Evolutionary conservation across 805 yeast species (phyloP), one percentile per base, ranked within the genome.

Genomic region (Yarrowia yakushimensis): DNA sequence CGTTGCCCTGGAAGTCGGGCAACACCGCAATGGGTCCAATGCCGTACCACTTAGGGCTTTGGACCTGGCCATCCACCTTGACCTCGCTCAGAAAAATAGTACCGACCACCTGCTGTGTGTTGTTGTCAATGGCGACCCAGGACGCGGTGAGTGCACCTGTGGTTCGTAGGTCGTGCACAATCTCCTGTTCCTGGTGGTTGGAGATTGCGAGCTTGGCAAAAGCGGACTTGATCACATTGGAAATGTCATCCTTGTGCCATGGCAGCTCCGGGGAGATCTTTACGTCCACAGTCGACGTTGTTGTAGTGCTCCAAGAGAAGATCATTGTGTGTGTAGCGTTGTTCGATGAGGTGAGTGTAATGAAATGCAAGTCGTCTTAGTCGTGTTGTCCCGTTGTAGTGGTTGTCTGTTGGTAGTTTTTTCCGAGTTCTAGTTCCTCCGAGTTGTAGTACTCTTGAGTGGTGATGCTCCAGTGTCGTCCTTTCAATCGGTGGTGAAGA

Each of bases 111-210:
- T 36, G 42, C 23, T 52, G 59, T 36, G 59, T 52, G 11, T 34
- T 20, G 33, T 52, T 52, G 25, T 36, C 43, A 25, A 52, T 36
- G 20, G 59, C 59, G 25, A 52, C 59, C 59, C 59, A 52, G 11
- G 59, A 52, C 3, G 43, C 59, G 2, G 59, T 52, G 25, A 52
- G 39, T 3, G 27, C 36, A 2, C 59, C 59, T 4, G 59, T 23
- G 23, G 33, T 43, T 17, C 59, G 43, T 3, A 52, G 33, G 43
- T 52, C 59, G 43, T 52, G 59, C 8, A 52, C 59, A 9, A 52
- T 52, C 59, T 52, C 59, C 33, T 52, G 59, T 18, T 52, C 59
- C 43, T 52, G 43, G 33, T 52, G 59, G 43, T 52, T 52, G 59
- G 59, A 52, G 33, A 52, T 52, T 22, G 59, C 18, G 22, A 52